phyloP scores from a whole-genome alignment of 495 filamentous ascomycete genomes.

The Talaromyces adpressus region DNA sequence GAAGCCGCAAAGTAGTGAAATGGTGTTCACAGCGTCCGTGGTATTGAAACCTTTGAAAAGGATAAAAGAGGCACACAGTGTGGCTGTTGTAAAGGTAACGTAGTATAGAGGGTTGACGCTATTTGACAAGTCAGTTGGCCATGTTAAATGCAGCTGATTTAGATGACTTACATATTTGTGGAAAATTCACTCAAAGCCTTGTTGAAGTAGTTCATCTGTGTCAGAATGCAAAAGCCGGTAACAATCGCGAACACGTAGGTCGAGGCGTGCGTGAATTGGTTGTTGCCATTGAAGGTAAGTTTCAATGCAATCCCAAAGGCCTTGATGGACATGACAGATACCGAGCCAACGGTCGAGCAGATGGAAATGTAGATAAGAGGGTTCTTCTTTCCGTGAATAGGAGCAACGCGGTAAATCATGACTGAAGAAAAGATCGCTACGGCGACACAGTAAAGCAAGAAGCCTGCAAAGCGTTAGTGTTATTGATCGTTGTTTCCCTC shows the following conservation, averaged over 20 bases:
- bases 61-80: constrained; percentile 91
- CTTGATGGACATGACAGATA: constrained; percentile 98
- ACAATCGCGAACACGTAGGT: constrained; percentile 97
- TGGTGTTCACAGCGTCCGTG: constrained; percentile 83
- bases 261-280: constrained; percentile 87
- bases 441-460: constrained; percentile 71
- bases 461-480: constrained; percentile 52
- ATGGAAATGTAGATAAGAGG: constrained; percentile 94
- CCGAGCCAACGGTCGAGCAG: constrained; percentile 90
- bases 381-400: constrained; percentile 85
- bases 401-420: constrained; percentile 95
- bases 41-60: constrained; percentile 98
- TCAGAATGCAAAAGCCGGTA: constrained; percentile 85
- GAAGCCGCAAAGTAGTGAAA: constrained; percentile 90
- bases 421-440: constrained; percentile 76
- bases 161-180: constrained; percentile 74
- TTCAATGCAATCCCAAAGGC: constrained; percentile 96
- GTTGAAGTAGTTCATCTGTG: constrained; percentile 99
- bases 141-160: constrained; percentile 20
- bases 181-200: constrained; percentile 96
- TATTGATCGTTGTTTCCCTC: not conserved
- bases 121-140: not conserved
- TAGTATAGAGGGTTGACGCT: constrained; percentile 99
- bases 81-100: constrained; percentile 97
- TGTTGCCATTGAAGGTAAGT: constrained; percentile 81